A percentile compares a stretch with the other conserved stretches of the same genome.
These are phyloP conservation scores for Purpureocillium lavendulum DNA, from an alignment of 2,329 filamentous ascomycete genomes.

Conservation along the genomic window DNA sequence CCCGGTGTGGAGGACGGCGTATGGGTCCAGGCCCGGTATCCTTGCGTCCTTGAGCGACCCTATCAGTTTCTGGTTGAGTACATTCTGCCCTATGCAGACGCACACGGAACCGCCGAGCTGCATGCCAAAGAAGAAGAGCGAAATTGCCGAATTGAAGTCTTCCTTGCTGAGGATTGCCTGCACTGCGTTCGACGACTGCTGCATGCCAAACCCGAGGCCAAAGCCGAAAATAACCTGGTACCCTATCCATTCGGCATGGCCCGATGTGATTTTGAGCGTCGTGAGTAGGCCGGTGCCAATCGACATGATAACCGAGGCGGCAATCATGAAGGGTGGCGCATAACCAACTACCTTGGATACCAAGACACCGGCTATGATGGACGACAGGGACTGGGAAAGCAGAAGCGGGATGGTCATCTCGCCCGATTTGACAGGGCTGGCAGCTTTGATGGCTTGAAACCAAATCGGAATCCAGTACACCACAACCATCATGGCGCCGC, in stretches of 20 bases:
- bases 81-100: constrained; percentile 34
- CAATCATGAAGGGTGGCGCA: constrained; percentile 23
- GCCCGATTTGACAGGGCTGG: constrained; percentile 20
- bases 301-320: constrained; percentile 16
- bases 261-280: constrained; percentile 17
- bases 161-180: constrained; percentile 29
- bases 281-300: constrained; percentile 28
- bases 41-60: constrained; percentile 27
- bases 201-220: constrained; percentile 28
- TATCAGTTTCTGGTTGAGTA: constrained; percentile 35
- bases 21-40: constrained; percentile 19
- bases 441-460: constrained; percentile 24
- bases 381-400: constrained; percentile 17
- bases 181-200: constrained; percentile 29
- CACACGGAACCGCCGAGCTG: constrained; percentile 24
- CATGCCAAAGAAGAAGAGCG: constrained; percentile 1
- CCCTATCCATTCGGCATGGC: constrained; percentile 28
- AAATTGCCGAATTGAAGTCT: constrained; percentile 29
- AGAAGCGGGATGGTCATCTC: constrained; percentile 23
- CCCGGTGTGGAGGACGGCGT: constrained; percentile 16
- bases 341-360: constrained; percentile 21
- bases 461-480: constrained; percentile 24
- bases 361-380: constrained; percentile 16
- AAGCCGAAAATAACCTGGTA: constrained; percentile 30
- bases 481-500: constrained; percentile 17